Conservation (phyloP, 1,284 basidiomycete genomes). For the Tilletia indica region DNA sequence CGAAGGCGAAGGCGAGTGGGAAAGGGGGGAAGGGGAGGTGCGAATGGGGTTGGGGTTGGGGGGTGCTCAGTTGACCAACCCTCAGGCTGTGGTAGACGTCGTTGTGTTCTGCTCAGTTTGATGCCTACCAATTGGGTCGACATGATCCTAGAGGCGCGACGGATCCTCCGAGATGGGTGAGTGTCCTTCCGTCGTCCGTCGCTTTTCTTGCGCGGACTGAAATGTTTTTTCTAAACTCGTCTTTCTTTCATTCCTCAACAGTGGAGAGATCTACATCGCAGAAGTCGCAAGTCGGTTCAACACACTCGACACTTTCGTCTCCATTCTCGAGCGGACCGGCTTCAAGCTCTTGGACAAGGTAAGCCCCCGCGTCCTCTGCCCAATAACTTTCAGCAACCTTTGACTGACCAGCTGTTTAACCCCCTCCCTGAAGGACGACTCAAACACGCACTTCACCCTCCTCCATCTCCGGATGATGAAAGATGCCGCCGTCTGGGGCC, state of each 20-base stretch:
- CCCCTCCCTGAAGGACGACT: background rate
- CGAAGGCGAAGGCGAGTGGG: conserved; percentile 1
- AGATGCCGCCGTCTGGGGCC: background rate
- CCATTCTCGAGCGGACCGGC: conserved; percentile 71
- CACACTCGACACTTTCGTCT: conserved; percentile 67
- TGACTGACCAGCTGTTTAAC: background rate
- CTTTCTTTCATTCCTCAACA: conserved; percentile 52
- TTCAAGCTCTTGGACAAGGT: conserved; percentile 77
- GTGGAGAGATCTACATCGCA: conserved; percentile 84
- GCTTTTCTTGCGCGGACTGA: background rate
- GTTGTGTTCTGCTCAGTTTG: conserved; percentile 89
- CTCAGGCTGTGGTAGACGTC: conserved; percentile 72
- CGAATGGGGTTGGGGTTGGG: background rate
- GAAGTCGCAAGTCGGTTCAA: conserved; percentile 68
- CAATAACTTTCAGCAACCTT: background rate
- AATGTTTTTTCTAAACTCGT: too few species aligned
- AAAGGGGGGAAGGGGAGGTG: background rate
- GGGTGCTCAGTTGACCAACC: background rate
- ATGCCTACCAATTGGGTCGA: conserved; percentile 97
- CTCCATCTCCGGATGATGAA: conserved; percentile 7
- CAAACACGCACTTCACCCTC: conserved; percentile 14
- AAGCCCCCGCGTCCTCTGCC: conserved; percentile 28
- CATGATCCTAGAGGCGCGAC: conserved; percentile 82
- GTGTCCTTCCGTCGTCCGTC: conserved; percentile 50
- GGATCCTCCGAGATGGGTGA: conserved; percentile 76